Evolutionary conservation across 139 green algal species (phyloP).

Genomic region (Limnomonas spitsbergensis): DNA sequence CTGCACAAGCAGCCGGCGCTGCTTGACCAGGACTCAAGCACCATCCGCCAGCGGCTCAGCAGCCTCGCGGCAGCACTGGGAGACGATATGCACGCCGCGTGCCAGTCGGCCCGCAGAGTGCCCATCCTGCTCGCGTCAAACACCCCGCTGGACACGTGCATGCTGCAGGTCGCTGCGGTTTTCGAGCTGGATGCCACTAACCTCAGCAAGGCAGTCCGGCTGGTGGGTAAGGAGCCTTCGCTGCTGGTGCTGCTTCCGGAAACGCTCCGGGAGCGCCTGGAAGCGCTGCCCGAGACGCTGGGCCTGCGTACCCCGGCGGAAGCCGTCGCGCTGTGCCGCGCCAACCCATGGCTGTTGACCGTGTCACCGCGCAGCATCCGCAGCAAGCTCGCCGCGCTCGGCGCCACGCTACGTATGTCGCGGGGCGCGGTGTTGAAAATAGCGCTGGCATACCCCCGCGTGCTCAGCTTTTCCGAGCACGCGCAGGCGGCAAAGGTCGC

Average conservation of each 20-base stretch:
- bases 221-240: neutral
- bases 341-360: constrained; percentile 9
- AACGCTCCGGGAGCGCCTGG: neutral
- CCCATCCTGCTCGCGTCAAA: neutral
- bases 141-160: neutral
- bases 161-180: neutral
- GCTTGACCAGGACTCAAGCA: neutral
- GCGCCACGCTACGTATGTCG: neutral
- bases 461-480: neutral
- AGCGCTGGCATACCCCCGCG: neutral
- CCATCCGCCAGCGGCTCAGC: neutral
- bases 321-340: neutral
- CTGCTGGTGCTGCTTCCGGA: neutral
- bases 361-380: neutral
- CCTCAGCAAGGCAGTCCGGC: neutral
- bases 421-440: neutral
- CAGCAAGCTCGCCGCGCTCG: neutral
- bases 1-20: neutral
- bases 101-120: neutral
- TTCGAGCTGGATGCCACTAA: neutral
- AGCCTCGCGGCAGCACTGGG: neutral
- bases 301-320: neutral
- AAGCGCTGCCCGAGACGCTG: neutral
- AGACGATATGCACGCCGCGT: neutral
- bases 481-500: neutral